Base-by-base conservation (phyloP, 1,284 basidiomycete species). In the Inonotus obliquus region DNA sequence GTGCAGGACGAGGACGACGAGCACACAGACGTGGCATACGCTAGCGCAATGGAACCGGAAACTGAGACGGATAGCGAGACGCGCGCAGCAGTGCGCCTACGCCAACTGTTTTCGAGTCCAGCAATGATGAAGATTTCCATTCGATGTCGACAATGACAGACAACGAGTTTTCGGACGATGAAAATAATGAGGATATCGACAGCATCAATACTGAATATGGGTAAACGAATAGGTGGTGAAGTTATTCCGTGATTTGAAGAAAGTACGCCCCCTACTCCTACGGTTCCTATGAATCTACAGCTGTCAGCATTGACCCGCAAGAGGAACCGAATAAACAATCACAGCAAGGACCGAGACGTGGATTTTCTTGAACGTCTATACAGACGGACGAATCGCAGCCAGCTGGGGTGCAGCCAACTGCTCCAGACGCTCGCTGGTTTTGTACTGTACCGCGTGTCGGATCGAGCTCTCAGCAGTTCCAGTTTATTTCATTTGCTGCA, bases 381-480 rank as follows among this genome's bases (percentile, higher is more conserved):
- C 91, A 93, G 74, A 93, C 91, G 1, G 91, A 93, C 62, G 79
- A 80, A 52, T 86, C 84, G 81, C 74, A 71, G n/a, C 80, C 82
- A 19, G 71, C 76, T 14, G 67, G 74, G 17, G 65, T 67, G 13
- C 65, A 72, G 21, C 61, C 67, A 21, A 66, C 71, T 19, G 65
- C 73, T 38, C 63, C 61, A 59, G 0, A 57, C 65, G 4, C 55
- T 66, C 17, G 62, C 49, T 35, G 68, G 69, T 5, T 63, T 66
- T 37, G 76, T 77, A 23, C 74, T 86, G 37, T 86, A 81, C 67
- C 79, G n/a, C n/a, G 78, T 45, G 81, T 90, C 44, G 87, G 86
- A 2, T 75, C 81, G 1, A 72, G 74, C 57, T 74, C 76, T 23
- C 87, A 90, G 49, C 87, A 86, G 67, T 91, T 92, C 85, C 87